Base-by-base conservation (phyloP, 805 yeast genomes). In the Nakazawaea peltata region DNA sequence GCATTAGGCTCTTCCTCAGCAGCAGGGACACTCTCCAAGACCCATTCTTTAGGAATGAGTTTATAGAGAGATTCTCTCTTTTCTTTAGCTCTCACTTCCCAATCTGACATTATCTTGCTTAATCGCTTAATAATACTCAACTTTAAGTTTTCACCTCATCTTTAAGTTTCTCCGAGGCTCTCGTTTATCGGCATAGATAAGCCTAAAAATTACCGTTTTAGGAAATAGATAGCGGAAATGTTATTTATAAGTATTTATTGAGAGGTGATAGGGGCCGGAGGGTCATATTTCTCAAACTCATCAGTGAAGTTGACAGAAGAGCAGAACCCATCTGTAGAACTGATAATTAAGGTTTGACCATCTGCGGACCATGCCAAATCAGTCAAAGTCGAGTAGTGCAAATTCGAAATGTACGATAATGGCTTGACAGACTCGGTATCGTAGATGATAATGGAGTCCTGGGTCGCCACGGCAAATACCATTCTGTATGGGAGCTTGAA, bases 281-380 rank as follows among this genome's bases (percentile, higher is more conserved):
- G 14, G 9, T 24, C 27, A 33, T 37, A 37, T 9, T 12, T 26
- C 26, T 32, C 41, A 21, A 33, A 67, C 2, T 58, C 54, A 4
- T 69, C 69, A 32, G 86, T 71, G 5, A 62, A 55, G 18, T 33
- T 37, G 1, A 88, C 54, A 30, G 69, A 69, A 1, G 95, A 81
- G 44, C 96, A 81, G 53, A 87, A 90, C 14, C 97, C 97, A 54
- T 92, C 98, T 0, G 94, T 82, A 0, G 96, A 83, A 5, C 94
- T 77, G 17, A 83, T 65, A 46, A 90, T 63, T 13, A 92, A 56
- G 11, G 71, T 59, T 12, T 57, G 56, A 0, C 97, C 98, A 54
- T 84, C 87, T 4, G 60, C 56, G 16, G 83, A 69, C 98, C 98
- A 92, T 7, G 80, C 59, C 32, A 90, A 50, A 53, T 92, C 98